Evolutionary conservation across 73 alveolate species (phyloP).

Genomic region (Durusdinium trenchii): DNA sequence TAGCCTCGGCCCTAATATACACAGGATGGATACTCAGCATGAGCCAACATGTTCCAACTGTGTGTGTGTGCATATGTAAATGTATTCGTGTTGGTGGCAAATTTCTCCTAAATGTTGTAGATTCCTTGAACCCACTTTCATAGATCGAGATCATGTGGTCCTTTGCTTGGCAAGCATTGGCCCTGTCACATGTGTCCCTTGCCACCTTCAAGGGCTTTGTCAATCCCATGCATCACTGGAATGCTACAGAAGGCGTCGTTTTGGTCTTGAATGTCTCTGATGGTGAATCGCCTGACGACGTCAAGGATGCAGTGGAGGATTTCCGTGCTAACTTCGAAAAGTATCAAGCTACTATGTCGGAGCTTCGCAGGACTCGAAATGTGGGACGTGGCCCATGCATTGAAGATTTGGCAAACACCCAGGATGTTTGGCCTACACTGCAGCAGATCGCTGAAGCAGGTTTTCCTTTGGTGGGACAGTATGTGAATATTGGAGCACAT

Average conservation of each 20-base stretch:
- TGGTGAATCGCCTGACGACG: neutral
- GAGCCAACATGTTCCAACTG: too few species aligned
- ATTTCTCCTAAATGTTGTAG: too few species aligned
- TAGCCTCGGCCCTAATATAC: too few species aligned
- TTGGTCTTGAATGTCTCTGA: neutral
- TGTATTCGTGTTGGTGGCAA: too few species aligned
- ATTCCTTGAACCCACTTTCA: too few species aligned
- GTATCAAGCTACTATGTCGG: neutral
- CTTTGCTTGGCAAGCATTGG: too few species aligned
- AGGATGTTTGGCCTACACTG: neutral
- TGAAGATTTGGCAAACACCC: neutral
- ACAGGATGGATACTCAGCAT: too few species aligned
- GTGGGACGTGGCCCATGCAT: neutral
- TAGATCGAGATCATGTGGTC: too few species aligned
- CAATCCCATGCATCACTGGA: neutral
- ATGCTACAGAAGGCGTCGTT: neutral
- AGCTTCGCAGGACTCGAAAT: neutral
- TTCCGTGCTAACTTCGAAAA: neutral
- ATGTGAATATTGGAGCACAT: neutral
- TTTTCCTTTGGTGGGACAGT: constrained; percentile 45
- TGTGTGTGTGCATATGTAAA: too few species aligned
- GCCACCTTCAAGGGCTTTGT: neutral
- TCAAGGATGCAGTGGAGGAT: neutral
- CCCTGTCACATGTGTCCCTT: too few species aligned
- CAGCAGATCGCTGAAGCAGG: neutral